phyloP scores from a whole-genome alignment of 345 rosid genomes.

The Cardiospermum halicacabum region DNA sequence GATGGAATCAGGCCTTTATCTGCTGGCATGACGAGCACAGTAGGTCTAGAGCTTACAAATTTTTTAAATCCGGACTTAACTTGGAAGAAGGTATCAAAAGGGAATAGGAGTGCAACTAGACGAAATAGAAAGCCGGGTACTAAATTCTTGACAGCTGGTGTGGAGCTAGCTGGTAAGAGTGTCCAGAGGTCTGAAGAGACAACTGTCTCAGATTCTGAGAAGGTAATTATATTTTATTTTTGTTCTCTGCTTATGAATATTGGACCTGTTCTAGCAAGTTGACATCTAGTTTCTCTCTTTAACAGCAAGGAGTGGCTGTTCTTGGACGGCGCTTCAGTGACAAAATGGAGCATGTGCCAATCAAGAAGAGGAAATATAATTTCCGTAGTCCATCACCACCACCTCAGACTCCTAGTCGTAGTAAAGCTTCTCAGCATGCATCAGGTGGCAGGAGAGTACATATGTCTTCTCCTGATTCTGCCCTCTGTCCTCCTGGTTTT shows the following conservation, averaged over 20 bases:
- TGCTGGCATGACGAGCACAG: slow-evolving; percentile 37
- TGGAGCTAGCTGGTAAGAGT: slow-evolving; percentile 23
- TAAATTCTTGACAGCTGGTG: slow-evolving; percentile 20
- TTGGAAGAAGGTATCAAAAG: slow-evolving; percentile 50
- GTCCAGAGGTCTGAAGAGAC: slow-evolving; percentile 10
- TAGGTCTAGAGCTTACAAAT: slow-evolving; percentile 37
- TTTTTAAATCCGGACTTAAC: slow-evolving; percentile 41
- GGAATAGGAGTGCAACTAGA: slow-evolving; percentile 39
- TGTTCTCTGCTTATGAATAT: slow-evolving; percentile 9
- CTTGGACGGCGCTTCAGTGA: slow-evolving; percentile 43
- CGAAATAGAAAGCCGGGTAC: slow-evolving; percentile 30
- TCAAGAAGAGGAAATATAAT: slow-evolving; percentile 45
- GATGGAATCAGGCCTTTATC: slow-evolving; percentile 25
- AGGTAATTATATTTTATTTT: slow-evolving; percentile 31
- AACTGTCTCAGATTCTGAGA: slow-evolving; percentile 41
- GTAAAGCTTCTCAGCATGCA: slow-evolving; percentile 21
- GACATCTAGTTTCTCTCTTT: slow-evolving; percentile 5
- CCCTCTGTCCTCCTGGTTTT: slow-evolving; percentile 8
- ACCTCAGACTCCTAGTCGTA: slow-evolving; percentile 8
- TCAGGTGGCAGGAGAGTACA: slow-evolving; percentile 7
- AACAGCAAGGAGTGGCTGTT: slow-evolving; percentile 53
- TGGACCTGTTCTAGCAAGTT: neutral
- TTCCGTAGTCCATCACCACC: slow-evolving; percentile 27
- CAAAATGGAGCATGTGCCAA: slow-evolving; percentile 41
- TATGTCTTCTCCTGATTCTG: neutral